Base-by-base conservation (phyloP, 2,329 filamentous ascomycete genomes). In the Colletotrichum somersetense region DNA sequence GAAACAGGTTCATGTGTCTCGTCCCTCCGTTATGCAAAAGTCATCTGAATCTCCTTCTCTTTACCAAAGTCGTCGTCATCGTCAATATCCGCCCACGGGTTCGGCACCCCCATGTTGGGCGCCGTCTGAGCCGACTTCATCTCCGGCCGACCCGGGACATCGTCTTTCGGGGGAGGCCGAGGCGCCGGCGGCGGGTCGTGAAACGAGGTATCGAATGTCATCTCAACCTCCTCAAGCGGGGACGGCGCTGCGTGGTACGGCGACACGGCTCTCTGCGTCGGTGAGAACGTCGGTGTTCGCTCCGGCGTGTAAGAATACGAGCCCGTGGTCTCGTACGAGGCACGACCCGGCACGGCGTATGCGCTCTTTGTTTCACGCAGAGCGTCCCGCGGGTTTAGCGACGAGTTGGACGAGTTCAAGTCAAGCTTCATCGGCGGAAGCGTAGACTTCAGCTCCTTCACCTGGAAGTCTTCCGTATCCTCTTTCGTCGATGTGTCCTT, bases 371-470 rank as follows among this genome's bases (percentile, higher is more conserved):
- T 85, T 75, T 84, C 84, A 59, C 85, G 83, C 26, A 87, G 76
- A 23, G 71, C 76, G 52, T 80, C 78, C 23, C 81, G 75, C 35
- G 79, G 78, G 38, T 76, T 79, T 6, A 75, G 75, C n/a, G 76
- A 74, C 44, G 76, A 77, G 26, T n/a, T 71, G 3, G 76, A 73
- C n/a, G 83, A 79, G 7, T 81, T 77, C 42, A 91, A 77, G 73
- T 92, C 89, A 69, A 98, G 88, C 80, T 94, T 96, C 88, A 98
- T 97, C 0, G 95, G 94, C 57, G 96, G 95, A 33, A 98, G 84
- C 1, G 95, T 98, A 62, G 93, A 95, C 81, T 96, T 89, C 71
- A 98, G 89, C 82, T 98, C 93, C 78, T 91, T 92, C 75, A 97
- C 90, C 80, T 89, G 86, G 58, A 91, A 76, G 67, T 87, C 73